These are phyloP conservation scores for Sarocladiaceae sp. DNA, from an alignment of 2,329 filamentous ascomycete genomes.

Conservation along the genomic window DNA sequence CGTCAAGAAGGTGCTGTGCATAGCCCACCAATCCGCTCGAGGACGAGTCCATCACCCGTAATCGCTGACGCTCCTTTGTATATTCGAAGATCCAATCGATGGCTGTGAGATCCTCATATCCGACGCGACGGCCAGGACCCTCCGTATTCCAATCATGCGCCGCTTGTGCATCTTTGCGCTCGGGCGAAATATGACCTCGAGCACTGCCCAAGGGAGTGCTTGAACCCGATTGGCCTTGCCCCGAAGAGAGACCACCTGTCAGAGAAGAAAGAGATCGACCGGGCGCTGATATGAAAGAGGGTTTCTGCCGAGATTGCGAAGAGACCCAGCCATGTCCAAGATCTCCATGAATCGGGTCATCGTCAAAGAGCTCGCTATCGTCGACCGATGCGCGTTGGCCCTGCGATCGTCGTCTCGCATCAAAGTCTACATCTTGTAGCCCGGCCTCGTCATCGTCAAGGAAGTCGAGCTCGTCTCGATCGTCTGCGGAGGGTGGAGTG, in stretches of 20 bases:
- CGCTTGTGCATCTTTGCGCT: constrained; percentile 39
- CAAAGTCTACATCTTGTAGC: constrained; percentile 14
- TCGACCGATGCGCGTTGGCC: background rate
- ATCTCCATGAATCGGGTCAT: constrained; percentile 52
- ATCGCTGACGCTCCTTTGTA: constrained; percentile 86
- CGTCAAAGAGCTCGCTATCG: constrained; percentile 38
- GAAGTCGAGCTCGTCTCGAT: constrained; percentile 44
- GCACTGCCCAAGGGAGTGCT: background rate
- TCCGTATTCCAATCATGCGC: constrained; percentile 82
- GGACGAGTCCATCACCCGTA: constrained; percentile 70
- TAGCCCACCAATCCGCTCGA: constrained; percentile 70
- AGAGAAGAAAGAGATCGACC: constrained; percentile 46
- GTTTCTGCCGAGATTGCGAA: constrained; percentile 67
- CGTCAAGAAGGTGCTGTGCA: constrained; percentile 69
- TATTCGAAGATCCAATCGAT: constrained; percentile 99
- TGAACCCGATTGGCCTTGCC: background rate
- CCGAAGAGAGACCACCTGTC: constrained; percentile 27
- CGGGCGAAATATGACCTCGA: constrained; percentile 16
- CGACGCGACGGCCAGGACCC: constrained; percentile 82
- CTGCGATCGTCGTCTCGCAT: background rate
- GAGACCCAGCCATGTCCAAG: constrained; percentile 50
- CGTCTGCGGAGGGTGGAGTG: constrained; percentile 26
- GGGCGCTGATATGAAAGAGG: constrained; percentile 40
- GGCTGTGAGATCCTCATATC: constrained; percentile 92
- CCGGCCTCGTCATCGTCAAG: constrained; percentile 35